These are phyloP conservation scores for Podila epicladia DNA, from an alignment of 192 early-diverging fungal genomes.

Conservation along the genomic window DNA sequence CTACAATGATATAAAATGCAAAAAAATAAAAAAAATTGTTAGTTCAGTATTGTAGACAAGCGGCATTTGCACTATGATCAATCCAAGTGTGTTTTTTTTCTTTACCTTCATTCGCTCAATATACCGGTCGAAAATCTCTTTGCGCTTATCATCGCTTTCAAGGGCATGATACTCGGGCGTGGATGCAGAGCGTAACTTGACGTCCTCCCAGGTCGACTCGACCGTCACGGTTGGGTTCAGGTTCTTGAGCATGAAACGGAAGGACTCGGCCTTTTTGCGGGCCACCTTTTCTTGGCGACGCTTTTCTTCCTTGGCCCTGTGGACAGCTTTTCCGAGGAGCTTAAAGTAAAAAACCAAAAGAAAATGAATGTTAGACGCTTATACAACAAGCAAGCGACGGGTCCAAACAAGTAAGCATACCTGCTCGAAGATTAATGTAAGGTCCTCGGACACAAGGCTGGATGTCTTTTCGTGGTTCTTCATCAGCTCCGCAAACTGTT, in stretches of 20 bases:
- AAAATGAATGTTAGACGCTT: background rate
- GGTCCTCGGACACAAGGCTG: slow-evolving; percentile 36
- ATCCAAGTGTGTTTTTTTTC: background rate
- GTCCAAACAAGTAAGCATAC: slow-evolving; percentile 21
- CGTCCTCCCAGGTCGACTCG: slow-evolving; percentile 76
- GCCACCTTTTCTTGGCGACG: slow-evolving; percentile 73
- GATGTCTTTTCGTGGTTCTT: slow-evolving; percentile 39
- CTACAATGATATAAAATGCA: slow-evolving; percentile 1
- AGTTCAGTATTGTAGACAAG: background rate
- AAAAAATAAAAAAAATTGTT: slow-evolving; percentile 3
- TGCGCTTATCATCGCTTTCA: slow-evolving; percentile 68
- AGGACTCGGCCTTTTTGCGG: slow-evolving; percentile 79
- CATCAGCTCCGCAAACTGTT: slow-evolving; percentile 40
- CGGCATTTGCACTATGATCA: background rate
- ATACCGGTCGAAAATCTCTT: slow-evolving; percentile 80
- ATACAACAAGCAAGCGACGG: background rate
- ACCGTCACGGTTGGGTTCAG: slow-evolving; percentile 68
- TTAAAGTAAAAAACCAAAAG: background rate
- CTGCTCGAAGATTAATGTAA: slow-evolving; percentile 63
- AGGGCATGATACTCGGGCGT: slow-evolving; percentile 73
- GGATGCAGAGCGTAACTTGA: slow-evolving; percentile 33
- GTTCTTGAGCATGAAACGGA: slow-evolving; percentile 77
- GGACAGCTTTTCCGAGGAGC: slow-evolving; percentile 65
- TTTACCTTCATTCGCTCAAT: slow-evolving; percentile 73
- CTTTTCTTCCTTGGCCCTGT: slow-evolving; percentile 74